These are phyloP conservation scores for Babesia ovata DNA, from an alignment of 169 alveolate genomes.

Conservation along the genomic window DNA sequence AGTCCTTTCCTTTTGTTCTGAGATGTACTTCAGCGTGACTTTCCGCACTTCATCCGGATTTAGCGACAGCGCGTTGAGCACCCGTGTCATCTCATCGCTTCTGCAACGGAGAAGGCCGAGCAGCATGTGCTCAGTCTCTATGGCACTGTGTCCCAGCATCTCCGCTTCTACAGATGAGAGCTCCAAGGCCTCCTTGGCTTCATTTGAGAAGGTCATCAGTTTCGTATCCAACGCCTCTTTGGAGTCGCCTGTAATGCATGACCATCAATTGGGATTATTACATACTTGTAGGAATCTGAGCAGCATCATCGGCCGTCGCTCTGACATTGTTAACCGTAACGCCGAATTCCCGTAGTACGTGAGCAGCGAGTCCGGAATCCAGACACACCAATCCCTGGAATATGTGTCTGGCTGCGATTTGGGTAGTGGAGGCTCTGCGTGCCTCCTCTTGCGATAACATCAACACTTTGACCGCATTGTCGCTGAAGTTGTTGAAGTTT, in stretches of 20 bases:
- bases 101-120: constrained; percentile 41
- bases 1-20: constrained; percentile 28
- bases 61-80: constrained; percentile 26
- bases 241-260: neutral
- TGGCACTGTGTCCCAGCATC: constrained; percentile 42
- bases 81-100: constrained; percentile 20
- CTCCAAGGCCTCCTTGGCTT: constrained; percentile 54
- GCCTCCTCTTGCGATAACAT: constrained; percentile 71
- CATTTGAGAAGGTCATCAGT: constrained; percentile 40
- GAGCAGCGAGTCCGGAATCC: constrained; percentile 40
- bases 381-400: constrained; percentile 63
- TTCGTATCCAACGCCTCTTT: neutral
- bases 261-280: no score
- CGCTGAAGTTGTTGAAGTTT: constrained; percentile 66
- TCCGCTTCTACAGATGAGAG: constrained; percentile 60
- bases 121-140: constrained; percentile 66
- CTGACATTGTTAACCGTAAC: constrained; percentile 36
- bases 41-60: constrained; percentile 25
- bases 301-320: constrained; percentile 5
- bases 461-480: constrained; percentile 58
- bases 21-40: constrained; percentile 28
- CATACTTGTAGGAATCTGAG: constrained; percentile 6
- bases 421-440: constrained; percentile 12
- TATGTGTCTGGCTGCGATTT: constrained; percentile 50
- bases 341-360: constrained; percentile 34